These are phyloP conservation scores for Phytophthora pluvialis DNA, from an alignment of 352 stramenopile species.

Conservation along the genomic window DNA sequence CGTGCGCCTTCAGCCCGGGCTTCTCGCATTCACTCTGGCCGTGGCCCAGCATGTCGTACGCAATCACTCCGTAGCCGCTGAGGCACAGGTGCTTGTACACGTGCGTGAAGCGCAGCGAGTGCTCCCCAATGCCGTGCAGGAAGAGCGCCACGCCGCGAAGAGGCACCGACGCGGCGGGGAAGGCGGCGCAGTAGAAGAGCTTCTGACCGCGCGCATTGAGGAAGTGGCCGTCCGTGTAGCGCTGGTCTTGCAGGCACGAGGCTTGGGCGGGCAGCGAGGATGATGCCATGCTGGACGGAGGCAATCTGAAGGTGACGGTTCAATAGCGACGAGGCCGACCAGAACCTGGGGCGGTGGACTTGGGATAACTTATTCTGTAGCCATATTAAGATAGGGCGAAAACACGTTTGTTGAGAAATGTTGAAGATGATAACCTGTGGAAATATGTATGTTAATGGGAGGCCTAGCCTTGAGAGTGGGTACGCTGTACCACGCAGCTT, in stretches of 20 bases:
- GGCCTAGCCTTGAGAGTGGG: too few relatives aligned
- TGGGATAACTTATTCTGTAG: neutral
- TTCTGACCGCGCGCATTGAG: constrained; percentile 51
- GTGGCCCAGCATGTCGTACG: constrained; percentile 70
- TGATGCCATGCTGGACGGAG: constrained; percentile 7
- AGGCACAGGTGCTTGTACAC: constrained; percentile 58
- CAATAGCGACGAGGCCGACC: constrained; percentile 3
- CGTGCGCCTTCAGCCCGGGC: constrained; percentile 43
- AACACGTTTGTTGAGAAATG: too few relatives aligned
- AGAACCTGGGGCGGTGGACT: neutral
- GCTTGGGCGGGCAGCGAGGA: constrained; percentile 17
- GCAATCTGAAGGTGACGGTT: constrained; percentile 8
- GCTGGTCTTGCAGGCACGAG: constrained; percentile 20
- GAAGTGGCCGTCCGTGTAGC: constrained; percentile 52
- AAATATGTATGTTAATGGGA: too few relatives aligned
- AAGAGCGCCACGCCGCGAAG: constrained; percentile 64
- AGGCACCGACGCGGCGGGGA: constrained; percentile 36
- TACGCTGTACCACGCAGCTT: too few relatives aligned
- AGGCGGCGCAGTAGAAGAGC: constrained; percentile 65
- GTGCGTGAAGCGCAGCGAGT: constrained; percentile 65
- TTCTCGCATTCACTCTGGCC: constrained; percentile 60
- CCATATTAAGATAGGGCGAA: neutral
- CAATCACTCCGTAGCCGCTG: constrained; percentile 57
- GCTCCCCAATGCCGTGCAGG: constrained; percentile 70
- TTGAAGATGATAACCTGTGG: too few relatives aligned